Evolutionary conservation across 495 filamentous ascomycete species (phyloP), one percentile per base, ranked within the genome.

Genomic region (Podospora comata): DNA sequence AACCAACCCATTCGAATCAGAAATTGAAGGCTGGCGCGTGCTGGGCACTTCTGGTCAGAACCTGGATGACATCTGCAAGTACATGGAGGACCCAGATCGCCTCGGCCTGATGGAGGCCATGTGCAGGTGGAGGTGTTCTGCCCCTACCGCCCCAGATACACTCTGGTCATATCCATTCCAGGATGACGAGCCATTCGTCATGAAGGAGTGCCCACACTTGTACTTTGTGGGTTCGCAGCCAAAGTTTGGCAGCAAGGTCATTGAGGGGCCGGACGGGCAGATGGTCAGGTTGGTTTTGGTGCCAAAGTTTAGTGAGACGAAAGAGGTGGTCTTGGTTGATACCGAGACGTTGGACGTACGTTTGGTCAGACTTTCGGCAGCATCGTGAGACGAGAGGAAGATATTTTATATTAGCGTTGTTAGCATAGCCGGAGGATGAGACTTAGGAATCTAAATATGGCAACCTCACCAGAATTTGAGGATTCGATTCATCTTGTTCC

Each of bases 121-220:
- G 85, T 85, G 97, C 69, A 85, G 92, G 68, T 99, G 96, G 96
- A 85, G 94, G 65, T 90, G 91, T 77, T 86, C 86, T 65, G 94
- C 94, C n/a, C 95, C 95, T 16, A 99, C 95, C 1, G 96, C 96
- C 4, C 95, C 95, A 1, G 95, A 99, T 79, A 99, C 95, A 3
- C 76, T 99, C 65, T 93, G 93, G 94, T 91, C 90, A 65, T 98
- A 97, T 76, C 95, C 95, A 9, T 98, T 96, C 79, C 92, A 97
- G 80, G 88, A 91, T 53, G 85, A 91, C 60, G 95, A 99, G 73
- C 93, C 90, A 4, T 96, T 97, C 74, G 88, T 98, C 56, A 79
- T 87, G 73, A 85, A 89, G 64, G 81, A 90, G 54, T 97, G 93
- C 68, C 95, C 95, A 2, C 93, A 97, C 69, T 83, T 98, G 58